Percentiles rank a stretch among this genome's conserved stretches.
phyloP scores from a whole-genome alignment of 768 basidiomycete genomes.

The Fomitopsis serialis region DNA sequence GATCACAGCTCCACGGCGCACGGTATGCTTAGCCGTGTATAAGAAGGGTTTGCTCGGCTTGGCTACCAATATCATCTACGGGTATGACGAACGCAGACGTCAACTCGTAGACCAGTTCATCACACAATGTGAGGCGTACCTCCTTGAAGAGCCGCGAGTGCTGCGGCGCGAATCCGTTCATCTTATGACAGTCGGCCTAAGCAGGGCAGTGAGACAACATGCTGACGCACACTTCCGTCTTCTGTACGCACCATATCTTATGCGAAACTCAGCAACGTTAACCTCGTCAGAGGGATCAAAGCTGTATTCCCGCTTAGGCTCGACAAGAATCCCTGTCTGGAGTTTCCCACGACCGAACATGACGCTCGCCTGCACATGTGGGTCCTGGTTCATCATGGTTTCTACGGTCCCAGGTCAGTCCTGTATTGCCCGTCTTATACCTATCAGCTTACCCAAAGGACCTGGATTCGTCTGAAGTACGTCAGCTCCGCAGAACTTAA shows the following conservation, averaged over 20 bases:
- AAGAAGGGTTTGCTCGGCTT: slow-evolving; percentile 24
- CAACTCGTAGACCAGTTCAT: no score
- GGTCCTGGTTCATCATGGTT: slow-evolving; percentile 29
- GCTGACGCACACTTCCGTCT: no score
- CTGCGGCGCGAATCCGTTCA: slow-evolving; percentile 36
- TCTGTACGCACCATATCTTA: slow-evolving; percentile 28
- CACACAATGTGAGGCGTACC: slow-evolving; percentile 16
- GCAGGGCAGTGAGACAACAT: neutral
- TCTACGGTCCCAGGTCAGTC: slow-evolving; percentile 16
- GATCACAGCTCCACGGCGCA: slow-evolving; percentile 23
- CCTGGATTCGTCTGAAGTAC: neutral
- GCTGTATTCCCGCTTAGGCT: slow-evolving; percentile 23
- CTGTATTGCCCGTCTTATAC: no score
- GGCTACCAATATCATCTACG: slow-evolving; percentile 29
- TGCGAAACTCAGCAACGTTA: slow-evolving; percentile 28
- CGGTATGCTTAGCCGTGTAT: slow-evolving; percentile 28
- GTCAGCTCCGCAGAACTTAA: no score
- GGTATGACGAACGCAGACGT: no score
- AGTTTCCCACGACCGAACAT: slow-evolving; percentile 38
- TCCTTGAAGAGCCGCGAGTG: slow-evolving; percentile 45
- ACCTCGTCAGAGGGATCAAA: slow-evolving; percentile 28
- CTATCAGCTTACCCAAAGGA: neutral
- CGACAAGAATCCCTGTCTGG: slow-evolving; percentile 35
- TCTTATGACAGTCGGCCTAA: slow-evolving; percentile 28
- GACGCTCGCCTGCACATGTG: slow-evolving; percentile 25